Percentiles rank a stretch among this genome's conserved stretches.
Conservation (phyloP, 352 stramenopile species). For the Pythium guiyangense region DNA sequence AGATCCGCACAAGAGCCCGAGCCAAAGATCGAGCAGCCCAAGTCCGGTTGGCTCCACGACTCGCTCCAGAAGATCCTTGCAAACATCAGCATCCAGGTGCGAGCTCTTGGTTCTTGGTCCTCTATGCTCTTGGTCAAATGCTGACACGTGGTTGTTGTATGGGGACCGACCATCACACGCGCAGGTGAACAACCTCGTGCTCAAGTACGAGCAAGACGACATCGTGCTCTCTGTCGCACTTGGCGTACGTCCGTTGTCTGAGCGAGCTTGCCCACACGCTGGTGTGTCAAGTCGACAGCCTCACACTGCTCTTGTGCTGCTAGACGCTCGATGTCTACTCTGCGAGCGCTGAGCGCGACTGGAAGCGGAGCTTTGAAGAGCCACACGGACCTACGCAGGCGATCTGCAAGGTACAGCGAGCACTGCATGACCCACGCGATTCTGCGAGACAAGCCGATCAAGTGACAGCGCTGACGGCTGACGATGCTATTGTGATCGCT, state of each 20-base stretch:
- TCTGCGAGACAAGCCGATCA: background rate
- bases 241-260: slow-evolving; percentile 32
- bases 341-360: slow-evolving; percentile 47
- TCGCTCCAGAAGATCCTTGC: slow-evolving; percentile 75
- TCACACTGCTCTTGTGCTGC: background rate
- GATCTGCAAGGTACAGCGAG: slow-evolving; percentile 46
- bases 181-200: slow-evolving; percentile 83
- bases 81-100: slow-evolving; percentile 76
- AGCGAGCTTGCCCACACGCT: background rate
- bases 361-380: slow-evolving; percentile 67
- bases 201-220: slow-evolving; percentile 87
- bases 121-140: background rate
- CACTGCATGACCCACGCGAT: background rate
- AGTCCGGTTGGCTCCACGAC: slow-evolving; percentile 77
- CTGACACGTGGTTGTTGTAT: background rate
- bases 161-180: background rate
- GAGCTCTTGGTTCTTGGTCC: background rate
- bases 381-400: slow-evolving; percentile 35
- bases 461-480: too few relatives aligned
- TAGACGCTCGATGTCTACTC: slow-evolving; percentile 79
- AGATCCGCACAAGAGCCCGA: slow-evolving; percentile 13
- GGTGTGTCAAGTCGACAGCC: too few relatives aligned
- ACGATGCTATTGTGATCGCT: background rate
- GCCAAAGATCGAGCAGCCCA: slow-evolving; percentile 68
- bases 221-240: slow-evolving; percentile 82